Conservation (phyloP, 371 early-diverging fungal species). For the Sporodiniella umbellata region DNA sequence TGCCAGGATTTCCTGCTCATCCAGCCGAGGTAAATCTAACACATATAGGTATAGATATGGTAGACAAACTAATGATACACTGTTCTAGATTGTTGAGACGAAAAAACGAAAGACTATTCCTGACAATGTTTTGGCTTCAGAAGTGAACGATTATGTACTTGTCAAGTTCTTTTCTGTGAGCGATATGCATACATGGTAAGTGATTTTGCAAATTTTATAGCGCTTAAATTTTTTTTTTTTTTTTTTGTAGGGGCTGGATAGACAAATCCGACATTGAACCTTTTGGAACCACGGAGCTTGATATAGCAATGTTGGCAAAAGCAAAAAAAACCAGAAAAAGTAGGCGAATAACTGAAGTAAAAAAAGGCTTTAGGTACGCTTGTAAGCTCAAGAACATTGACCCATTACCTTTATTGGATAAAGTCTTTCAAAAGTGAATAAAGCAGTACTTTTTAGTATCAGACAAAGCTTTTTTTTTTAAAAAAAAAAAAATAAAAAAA, state of each 20-base stretch:
- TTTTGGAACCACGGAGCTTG: conserved; percentile 30
- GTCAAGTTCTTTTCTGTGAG: conserved; percentile 16
- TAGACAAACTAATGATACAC: too few relatives aligned
- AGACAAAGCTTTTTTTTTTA: neutral
- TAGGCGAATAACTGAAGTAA: conserved; percentile 29
- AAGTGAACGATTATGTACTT: conserved; percentile 2
- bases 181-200: conserved; percentile 36
- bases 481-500: too few relatives aligned
- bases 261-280: conserved; percentile 15
- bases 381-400: conserved; percentile 26
- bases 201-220: neutral
- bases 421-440: neutral
- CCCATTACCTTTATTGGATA: conserved; percentile 1
- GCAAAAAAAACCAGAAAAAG: conserved; percentile 28
- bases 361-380: conserved; percentile 28
- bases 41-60: too few relatives aligned
- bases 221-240: neutral
- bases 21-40: conserved; percentile 34
- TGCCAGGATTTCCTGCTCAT: conserved; percentile 42
- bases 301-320: conserved; percentile 26
- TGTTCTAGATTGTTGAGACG: conserved; percentile 27
- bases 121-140: conserved; percentile 13
- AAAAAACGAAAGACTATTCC: conserved; percentile 15
- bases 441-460: neutral
- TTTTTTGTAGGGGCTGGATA: conserved; percentile 41